A percentile compares a stretch with the other conserved stretches of the same genome.
Evolutionary conservation across 1,139 yeast genomes (phyloP).

Genomic region (Pichia sp.): DNA sequence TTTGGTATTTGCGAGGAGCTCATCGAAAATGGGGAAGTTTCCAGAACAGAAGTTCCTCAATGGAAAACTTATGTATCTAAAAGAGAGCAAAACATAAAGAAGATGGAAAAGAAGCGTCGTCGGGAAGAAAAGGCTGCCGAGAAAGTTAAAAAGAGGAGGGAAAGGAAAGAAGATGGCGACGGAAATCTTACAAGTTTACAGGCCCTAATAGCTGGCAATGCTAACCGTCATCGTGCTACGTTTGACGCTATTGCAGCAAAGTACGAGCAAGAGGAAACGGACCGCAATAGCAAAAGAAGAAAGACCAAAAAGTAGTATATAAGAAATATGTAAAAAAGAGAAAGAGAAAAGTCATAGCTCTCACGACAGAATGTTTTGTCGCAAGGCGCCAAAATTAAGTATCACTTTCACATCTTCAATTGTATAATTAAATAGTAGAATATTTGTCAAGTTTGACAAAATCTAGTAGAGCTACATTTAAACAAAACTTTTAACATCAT

Average conservation of each 20-base stretch:
- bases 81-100: conserved; percentile 3
- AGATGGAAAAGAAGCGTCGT: conserved; percentile 14
- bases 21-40: conserved; percentile 42
- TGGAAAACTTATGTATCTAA: conserved; percentile 10
- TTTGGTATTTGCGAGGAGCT: conserved; percentile 47
- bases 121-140: conserved; percentile 5
- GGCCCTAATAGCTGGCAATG: conserved; percentile 14
- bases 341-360: background rate
- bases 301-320: conserved; percentile 1
- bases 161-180: background rate
- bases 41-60: conserved; percentile 6
- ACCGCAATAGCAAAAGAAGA: conserved; percentile 2
- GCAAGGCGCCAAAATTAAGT: too few species aligned
- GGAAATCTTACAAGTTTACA: conserved; percentile 3
- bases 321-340: background rate
- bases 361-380: background rate
- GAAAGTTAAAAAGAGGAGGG: background rate
- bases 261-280: conserved; percentile 8
- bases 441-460: too few species aligned
- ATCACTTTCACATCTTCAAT: too few species aligned
- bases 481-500: too few species aligned
- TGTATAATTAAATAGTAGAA: too few species aligned
- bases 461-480: too few species aligned
- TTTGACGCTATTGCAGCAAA: conserved; percentile 15
- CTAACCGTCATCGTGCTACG: conserved; percentile 9